These are phyloP conservation scores for Tetrapyrgos nigripes DNA, from an alignment of 1,284 basidiomycete genomes.

Conservation along the genomic window DNA sequence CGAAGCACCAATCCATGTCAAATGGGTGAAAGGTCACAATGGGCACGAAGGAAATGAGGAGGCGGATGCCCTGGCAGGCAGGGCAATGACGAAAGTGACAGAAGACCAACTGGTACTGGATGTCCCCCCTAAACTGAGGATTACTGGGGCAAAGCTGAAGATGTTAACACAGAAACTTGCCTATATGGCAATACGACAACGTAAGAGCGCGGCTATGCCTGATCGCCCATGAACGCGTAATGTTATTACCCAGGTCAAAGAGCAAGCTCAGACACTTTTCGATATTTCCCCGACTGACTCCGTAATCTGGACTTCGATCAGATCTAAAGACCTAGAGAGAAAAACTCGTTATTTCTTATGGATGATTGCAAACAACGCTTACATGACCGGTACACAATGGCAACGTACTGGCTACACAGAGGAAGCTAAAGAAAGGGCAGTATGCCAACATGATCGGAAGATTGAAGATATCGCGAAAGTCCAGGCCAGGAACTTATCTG, in stretches of 20 bases:
- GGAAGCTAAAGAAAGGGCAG: background rate
- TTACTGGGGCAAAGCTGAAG: conserved; percentile 20
- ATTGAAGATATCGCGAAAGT: background rate
- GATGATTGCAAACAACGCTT: no score
- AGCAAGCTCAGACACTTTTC: no score
- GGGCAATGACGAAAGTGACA: background rate
- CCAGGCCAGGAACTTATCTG: conserved; percentile 3
- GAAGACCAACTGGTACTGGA: background rate
- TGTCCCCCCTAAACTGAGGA: background rate
- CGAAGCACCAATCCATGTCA: conserved; percentile 15
- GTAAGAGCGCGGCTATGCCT: background rate
- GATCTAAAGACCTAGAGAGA: no score
- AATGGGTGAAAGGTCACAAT: conserved; percentile 23
- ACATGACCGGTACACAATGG: no score
- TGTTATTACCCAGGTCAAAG: no score
- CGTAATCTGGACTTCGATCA: no score
- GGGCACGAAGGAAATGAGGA: conserved; percentile 21
- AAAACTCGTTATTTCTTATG: no score
- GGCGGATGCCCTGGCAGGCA: conserved; percentile 16
- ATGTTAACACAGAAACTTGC: conserved; percentile 19
- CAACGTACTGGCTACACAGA: no score
- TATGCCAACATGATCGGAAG: background rate
- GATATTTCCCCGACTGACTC: no score
- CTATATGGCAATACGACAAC: conserved; percentile 18
- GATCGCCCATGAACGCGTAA: no score